Evolutionary conservation across 2,329 filamentous ascomycete genomes (phyloP).

Genomic region (Xylaria sp.): DNA sequence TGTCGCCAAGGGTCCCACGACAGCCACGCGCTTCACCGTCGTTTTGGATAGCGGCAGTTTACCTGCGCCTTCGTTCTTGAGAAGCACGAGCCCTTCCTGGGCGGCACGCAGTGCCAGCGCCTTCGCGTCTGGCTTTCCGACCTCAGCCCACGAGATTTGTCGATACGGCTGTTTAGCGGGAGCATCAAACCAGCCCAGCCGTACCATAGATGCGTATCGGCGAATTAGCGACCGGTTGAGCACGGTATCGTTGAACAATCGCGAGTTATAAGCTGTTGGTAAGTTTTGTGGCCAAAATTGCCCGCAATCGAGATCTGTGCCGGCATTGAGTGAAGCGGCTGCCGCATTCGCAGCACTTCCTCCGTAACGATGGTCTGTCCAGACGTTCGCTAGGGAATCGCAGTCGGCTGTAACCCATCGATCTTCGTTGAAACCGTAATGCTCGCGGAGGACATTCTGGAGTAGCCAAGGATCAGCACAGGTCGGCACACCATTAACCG

Average conservation of each 20-base stretch:
- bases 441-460: slow-evolving; percentile 62
- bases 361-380: slow-evolving; percentile 48
- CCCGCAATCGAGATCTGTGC: slow-evolving; percentile 46
- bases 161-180: slow-evolving; percentile 53
- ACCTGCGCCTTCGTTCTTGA: slow-evolving; percentile 61
- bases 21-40: slow-evolving; percentile 53
- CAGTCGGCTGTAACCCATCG: slow-evolving; percentile 71
- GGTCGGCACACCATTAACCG: slow-evolving; percentile 68
- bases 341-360: slow-evolving; percentile 42
- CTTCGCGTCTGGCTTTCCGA: slow-evolving; percentile 59
- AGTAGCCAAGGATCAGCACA: slow-evolving; percentile 68
- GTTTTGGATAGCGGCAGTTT: slow-evolving; percentile 34
- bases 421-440: slow-evolving; percentile 67
- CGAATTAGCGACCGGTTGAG: slow-evolving; percentile 57
- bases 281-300: slow-evolving; percentile 40
- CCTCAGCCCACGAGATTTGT: slow-evolving; percentile 58
- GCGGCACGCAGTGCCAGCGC: slow-evolving; percentile 62
- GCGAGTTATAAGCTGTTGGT: slow-evolving; percentile 38
- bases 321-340: slow-evolving; percentile 44
- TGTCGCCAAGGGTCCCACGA: slow-evolving; percentile 65
- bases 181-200: slow-evolving; percentile 63
- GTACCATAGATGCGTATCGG: slow-evolving; percentile 59
- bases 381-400: slow-evolving; percentile 65
- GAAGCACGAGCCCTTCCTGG: slow-evolving; percentile 51
- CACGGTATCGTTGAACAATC: slow-evolving; percentile 49